Conservation (phyloP, 768 basidiomycete genomes). For the Hortiboletus campestris region DNA sequence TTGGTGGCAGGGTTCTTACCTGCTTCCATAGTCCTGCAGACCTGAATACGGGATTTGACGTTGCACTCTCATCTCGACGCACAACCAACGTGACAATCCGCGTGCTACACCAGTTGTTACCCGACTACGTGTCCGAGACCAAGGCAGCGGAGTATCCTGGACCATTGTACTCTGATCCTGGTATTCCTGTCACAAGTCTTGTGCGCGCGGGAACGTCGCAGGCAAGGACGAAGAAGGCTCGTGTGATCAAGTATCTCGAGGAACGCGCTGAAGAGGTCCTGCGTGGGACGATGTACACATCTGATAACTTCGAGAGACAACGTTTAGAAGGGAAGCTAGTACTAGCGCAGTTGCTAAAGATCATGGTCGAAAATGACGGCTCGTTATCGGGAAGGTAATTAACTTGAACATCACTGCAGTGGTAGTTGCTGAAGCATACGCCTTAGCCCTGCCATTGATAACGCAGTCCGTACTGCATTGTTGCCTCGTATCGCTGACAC, state of each 20-base stretch:
- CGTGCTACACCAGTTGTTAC: constrained; percentile 63
- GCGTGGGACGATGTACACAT: constrained; percentile 70
- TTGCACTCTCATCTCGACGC: constrained; percentile 68
- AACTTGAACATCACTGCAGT: not conserved
- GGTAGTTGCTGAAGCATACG: constrained; percentile 17
- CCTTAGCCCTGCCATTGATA: constrained; percentile 61
- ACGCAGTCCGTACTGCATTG: constrained; percentile 70
- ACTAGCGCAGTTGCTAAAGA: constrained; percentile 68
- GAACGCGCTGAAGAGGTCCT: constrained; percentile 74
- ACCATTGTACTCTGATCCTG: constrained; percentile 78
- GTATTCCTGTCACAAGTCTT: constrained; percentile 59
- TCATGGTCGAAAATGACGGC: constrained; percentile 90
- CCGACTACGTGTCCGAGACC: constrained; percentile 58
- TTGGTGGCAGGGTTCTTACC: constrained; percentile 87
- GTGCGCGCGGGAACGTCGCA: constrained; percentile 63
- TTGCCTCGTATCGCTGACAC: constrained; percentile 51
- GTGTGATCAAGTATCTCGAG: constrained; percentile 73
- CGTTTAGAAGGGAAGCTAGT: constrained; percentile 74
- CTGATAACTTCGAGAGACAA: constrained; percentile 49
- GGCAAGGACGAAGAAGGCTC: constrained; percentile 79
- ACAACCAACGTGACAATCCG: constrained; percentile 70
- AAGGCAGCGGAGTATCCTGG: constrained; percentile 73
- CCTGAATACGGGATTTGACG: constrained; percentile 72
- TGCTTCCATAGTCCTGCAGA: constrained; percentile 78
- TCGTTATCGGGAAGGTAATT: constrained; percentile 77